Conservation (phyloP, 2,329 filamentous ascomycete species). For the Tolypocladium inflatum region DNA sequence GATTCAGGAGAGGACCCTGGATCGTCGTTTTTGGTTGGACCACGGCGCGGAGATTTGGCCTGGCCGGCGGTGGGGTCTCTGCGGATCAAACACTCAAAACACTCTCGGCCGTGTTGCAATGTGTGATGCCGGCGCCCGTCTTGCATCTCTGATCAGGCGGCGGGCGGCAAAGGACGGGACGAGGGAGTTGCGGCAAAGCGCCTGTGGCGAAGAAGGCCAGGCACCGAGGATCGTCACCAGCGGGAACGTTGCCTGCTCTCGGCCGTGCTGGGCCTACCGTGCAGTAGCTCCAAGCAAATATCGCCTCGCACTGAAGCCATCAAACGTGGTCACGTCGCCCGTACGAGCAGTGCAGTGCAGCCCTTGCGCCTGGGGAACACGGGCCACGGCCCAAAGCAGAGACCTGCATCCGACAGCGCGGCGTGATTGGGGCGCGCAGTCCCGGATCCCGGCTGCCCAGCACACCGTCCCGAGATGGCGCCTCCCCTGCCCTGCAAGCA, state of each 20-base stretch:
- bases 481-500: constrained; percentile 5
- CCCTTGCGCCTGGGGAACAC: constrained; percentile 2
- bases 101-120: background rate
- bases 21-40: constrained; percentile 1
- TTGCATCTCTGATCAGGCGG: background rate
- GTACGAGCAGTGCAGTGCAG: background rate
- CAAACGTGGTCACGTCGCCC: background rate
- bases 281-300: background rate
- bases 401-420: constrained; percentile 8
- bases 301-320: background rate
- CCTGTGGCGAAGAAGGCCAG: background rate
- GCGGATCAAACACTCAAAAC: background rate
- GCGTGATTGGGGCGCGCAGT: constrained; percentile 8
- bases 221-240: background rate
- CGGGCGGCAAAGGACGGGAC: background rate
- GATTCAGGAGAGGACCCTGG: constrained; percentile 3
- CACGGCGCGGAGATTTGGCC: constrained; percentile 1
- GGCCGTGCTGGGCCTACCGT: background rate
- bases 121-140: too few relatives aligned
- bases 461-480: background rate
- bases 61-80: background rate
- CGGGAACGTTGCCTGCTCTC: background rate
- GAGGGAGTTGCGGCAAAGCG: background rate
- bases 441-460: constrained; percentile 6
- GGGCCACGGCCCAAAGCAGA: constrained; percentile 7